These are phyloP conservation scores for Neurospora sp. DNA, from an alignment of 495 filamentous ascomycete species.

Conservation along the genomic window DNA sequence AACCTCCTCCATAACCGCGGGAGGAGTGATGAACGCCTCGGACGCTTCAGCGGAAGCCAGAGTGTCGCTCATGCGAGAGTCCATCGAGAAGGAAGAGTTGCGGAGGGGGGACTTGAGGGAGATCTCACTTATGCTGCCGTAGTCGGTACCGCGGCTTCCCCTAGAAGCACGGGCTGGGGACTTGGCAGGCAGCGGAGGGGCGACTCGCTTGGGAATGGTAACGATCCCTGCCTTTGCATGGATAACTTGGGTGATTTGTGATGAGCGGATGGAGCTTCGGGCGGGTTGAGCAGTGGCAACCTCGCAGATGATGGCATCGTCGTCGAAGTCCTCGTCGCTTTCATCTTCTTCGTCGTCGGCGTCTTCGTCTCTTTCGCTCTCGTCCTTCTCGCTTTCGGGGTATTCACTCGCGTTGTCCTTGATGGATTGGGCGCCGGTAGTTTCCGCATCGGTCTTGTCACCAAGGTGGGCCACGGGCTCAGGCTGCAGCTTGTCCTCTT, in stretches of 20 bases:
- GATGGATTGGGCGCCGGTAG: neutral
- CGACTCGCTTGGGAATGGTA: conserved; percentile 59
- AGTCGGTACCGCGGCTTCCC: conserved; percentile 25
- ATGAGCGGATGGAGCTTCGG: conserved; percentile 41
- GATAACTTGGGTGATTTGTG: conserved; percentile 29
- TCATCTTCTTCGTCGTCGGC: conserved; percentile 37
- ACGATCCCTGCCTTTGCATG: conserved; percentile 52
- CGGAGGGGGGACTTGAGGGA: conserved; percentile 22
- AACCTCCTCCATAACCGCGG: conserved; percentile 1
- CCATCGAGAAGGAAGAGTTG: conserved; percentile 19
- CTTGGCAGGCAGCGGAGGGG: conserved; percentile 54
- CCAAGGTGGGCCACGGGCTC: neutral
- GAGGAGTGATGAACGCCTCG: conserved; percentile 5
- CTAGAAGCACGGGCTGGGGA: conserved; percentile 43
- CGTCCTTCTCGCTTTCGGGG: conserved; percentile 8
- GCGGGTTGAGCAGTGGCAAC: conserved; percentile 37
- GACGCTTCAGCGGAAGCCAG: conserved; percentile 2
- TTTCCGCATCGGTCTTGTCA: neutral
- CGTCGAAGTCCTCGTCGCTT: conserved; percentile 33
- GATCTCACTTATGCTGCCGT: conserved; percentile 16
- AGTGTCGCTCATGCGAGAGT: conserved; percentile 5
- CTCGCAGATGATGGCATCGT: conserved; percentile 44
- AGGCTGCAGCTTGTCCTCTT: conserved; percentile 11
- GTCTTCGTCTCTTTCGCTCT: conserved; percentile 22
- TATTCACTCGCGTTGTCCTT: neutral